Percentiles rank a stretch among this genome's conserved stretches.
These are phyloP conservation scores for Arthrobotrys conoides DNA, from an alignment of 2,329 filamentous ascomycete species.

Conservation along the genomic window DNA sequence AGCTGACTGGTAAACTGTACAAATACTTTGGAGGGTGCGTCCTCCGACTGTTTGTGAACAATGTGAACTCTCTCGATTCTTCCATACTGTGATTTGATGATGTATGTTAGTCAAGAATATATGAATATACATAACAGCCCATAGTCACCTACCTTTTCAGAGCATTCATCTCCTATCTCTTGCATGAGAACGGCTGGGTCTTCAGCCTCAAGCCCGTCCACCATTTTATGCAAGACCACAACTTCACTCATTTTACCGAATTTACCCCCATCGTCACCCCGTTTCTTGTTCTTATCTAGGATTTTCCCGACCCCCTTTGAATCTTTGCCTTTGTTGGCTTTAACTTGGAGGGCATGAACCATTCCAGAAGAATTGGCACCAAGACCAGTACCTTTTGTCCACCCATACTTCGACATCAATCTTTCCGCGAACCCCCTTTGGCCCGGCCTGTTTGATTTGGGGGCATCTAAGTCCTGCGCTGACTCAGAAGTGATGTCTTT, in stretches of 20 bases:
- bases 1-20: constrained; percentile 91
- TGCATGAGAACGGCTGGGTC: constrained; percentile 81
- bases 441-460: constrained; percentile 78
- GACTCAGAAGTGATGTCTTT: background rate
- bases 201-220: constrained; percentile 77
- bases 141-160: constrained; percentile 73
- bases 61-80: constrained; percentile 66
- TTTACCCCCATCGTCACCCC: constrained; percentile 70
- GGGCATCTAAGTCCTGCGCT: constrained; percentile 56
- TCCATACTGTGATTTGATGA: constrained; percentile 26
- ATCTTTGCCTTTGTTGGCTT: constrained; percentile 88
- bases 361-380: constrained; percentile 88
- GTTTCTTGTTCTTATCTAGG: constrained; percentile 78
- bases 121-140: background rate
- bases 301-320: constrained; percentile 82
- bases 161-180: constrained; percentile 95
- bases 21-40: constrained; percentile 77
- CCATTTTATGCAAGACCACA: constrained; percentile 85
- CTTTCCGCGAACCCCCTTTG: constrained; percentile 88
- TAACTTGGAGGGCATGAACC: constrained; percentile 82
- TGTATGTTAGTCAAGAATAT: constrained; percentile 23
- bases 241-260: constrained; percentile 85
- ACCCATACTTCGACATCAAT: constrained; percentile 93
- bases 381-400: constrained; percentile 87
- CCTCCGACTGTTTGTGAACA: constrained; percentile 38